Percentiles rank a stretch among this genome's conserved stretches.
These are phyloP conservation scores for Camellia sinensis DNA, from an alignment of 148 eudicot species.

Conservation along the genomic window DNA sequence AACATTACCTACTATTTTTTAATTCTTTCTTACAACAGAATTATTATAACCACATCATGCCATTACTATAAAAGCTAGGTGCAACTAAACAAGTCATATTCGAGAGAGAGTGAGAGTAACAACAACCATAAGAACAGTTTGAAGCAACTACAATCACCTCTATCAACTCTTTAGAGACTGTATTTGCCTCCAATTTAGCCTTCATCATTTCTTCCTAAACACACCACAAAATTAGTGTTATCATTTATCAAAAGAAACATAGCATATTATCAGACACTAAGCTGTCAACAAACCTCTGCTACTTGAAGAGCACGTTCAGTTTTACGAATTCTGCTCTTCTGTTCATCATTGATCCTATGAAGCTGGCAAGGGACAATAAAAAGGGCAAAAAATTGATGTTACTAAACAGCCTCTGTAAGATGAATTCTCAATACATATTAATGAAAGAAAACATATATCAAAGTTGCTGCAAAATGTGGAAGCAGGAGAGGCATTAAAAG, in stretches of 20 bases:
- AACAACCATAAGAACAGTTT: background rate
- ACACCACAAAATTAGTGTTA: slow-evolving; percentile 9
- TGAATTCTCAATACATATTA: background rate
- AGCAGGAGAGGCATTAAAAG: background rate
- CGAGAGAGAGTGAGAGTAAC: background rate
- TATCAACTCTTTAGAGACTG: slow-evolving; percentile 38
- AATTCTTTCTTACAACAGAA: background rate
- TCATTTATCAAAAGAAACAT: background rate
- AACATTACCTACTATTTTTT: background rate
- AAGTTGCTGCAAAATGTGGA: background rate
- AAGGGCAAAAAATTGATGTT: background rate
- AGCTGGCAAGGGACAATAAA: slow-evolving; percentile 36
- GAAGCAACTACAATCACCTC: slow-evolving; percentile 31
- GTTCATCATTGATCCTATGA: slow-evolving; percentile 29
- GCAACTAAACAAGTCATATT: background rate
- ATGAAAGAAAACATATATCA: background rate
- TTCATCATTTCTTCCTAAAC: slow-evolving; percentile 63
- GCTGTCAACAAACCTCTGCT: slow-evolving; percentile 30
- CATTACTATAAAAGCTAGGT: background rate
- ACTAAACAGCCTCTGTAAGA: background rate
- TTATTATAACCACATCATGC: background rate
- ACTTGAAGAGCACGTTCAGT: slow-evolving; percentile 33
- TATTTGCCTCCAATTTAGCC: slow-evolving; percentile 51
- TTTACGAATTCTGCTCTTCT: slow-evolving; percentile 28
- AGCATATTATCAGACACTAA: background rate